Evolutionary conservation across 2,329 filamentous ascomycete species (phyloP).

Genomic region (Domatiomyces globalis): DNA sequence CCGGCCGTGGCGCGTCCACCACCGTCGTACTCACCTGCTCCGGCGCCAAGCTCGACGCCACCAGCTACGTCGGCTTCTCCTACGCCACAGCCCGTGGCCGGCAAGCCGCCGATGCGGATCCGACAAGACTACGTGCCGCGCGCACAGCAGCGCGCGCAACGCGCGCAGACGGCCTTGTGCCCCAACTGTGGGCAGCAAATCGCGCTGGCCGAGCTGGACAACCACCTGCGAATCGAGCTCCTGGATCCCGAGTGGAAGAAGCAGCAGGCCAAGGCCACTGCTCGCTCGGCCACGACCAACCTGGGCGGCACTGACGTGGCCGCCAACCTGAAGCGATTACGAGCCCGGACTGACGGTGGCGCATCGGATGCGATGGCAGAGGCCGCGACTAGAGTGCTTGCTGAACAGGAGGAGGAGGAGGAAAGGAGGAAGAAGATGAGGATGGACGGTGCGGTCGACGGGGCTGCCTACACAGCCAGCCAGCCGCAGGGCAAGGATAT

Average conservation of each 20-base stretch:
- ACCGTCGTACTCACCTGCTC: slow-evolving; percentile 14
- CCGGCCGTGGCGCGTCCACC: slow-evolving; percentile 12
- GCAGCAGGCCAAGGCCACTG: slow-evolving; percentile 77
- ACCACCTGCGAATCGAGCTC: slow-evolving; percentile 89
- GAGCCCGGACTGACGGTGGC: slow-evolving; percentile 77
- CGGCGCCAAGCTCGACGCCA: slow-evolving; percentile 49
- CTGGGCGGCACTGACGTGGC: slow-evolving; percentile 75
- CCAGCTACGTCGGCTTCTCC: slow-evolving; percentile 55
- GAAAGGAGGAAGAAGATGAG: slow-evolving; percentile 60
- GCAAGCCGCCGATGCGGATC: slow-evolving; percentile 60
- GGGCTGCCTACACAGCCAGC: slow-evolving; percentile 13
- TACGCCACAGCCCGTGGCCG: slow-evolving; percentile 18
- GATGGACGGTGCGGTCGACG: slow-evolving; percentile 22
- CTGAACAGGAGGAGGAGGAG: slow-evolving; percentile 57
- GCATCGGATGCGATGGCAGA: slow-evolving; percentile 21
- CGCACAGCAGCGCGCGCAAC: slow-evolving; percentile 55
- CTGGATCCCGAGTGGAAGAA: slow-evolving; percentile 93
- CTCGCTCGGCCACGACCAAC: slow-evolving; percentile 72
- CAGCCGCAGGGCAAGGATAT: slow-evolving; percentile 27
- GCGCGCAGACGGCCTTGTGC: slow-evolving; percentile 56
- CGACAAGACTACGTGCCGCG: slow-evolving; percentile 84
- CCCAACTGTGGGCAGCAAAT: slow-evolving; percentile 89
- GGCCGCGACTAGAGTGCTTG: slow-evolving; percentile 39
- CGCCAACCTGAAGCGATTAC: slow-evolving; percentile 88
- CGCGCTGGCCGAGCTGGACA: slow-evolving; percentile 70